phyloP scores from a whole-genome alignment of 2,329 filamentous ascomycete species.

The Alternaria gansuensis region DNA sequence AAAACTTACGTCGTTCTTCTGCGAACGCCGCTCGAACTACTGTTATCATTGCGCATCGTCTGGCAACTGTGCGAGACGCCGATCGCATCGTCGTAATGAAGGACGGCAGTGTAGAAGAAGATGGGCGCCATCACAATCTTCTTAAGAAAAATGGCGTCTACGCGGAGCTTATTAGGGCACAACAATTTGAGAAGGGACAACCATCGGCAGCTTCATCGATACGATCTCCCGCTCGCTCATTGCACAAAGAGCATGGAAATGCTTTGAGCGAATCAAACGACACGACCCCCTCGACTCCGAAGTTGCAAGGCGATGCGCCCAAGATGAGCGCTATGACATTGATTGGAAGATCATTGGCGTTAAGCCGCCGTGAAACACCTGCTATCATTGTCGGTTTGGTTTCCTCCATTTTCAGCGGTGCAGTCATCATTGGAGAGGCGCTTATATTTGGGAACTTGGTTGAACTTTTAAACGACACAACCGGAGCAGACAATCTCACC shows the following conservation, averaged over 20 bases:
- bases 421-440: conserved; percentile 65
- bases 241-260: conserved; percentile 27
- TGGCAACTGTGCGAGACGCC: conserved; percentile 51
- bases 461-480: conserved; percentile 43
- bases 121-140: conserved; percentile 46
- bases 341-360: conserved; percentile 36
- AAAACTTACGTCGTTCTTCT: conserved; percentile 45
- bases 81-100: conserved; percentile 51
- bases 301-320: background rate
- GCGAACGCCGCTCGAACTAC: conserved; percentile 43
- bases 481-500: conserved; percentile 27
- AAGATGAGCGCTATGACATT: conserved; percentile 31
- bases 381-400: conserved; percentile 55
- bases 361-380: conserved; percentile 51
- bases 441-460: conserved; percentile 45
- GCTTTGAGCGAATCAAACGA: conserved; percentile 6
- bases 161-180: conserved; percentile 46
- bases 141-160: conserved; percentile 43
- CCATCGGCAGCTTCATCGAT: conserved; percentile 37
- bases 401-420: conserved; percentile 58
- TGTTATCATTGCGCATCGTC: conserved; percentile 50
- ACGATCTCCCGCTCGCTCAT: conserved; percentile 27
- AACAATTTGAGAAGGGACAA: conserved; percentile 47
- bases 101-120: conserved; percentile 44
- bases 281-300: conserved; percentile 2